Base-by-base conservation (phyloP, 1,284 basidiomycete genomes). In the Tilletiopsis washingtonensis region DNA sequence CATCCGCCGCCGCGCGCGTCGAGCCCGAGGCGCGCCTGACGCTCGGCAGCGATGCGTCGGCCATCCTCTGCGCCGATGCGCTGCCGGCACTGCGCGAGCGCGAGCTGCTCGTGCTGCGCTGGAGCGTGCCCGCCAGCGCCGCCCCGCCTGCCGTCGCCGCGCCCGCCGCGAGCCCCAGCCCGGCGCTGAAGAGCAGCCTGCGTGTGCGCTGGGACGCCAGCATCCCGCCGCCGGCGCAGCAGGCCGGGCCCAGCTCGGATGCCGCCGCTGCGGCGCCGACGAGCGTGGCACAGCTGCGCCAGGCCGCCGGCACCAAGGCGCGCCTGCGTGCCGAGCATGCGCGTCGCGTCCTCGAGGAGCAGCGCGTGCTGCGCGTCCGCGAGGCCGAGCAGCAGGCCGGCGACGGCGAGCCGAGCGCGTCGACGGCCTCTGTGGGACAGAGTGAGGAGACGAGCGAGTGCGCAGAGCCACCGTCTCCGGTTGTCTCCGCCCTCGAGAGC, bases 71-170 rank as follows among this genome's bases (percentile, higher is more conserved):
- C n/a, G 40, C 61, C 20, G 69, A 71, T 43, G 60, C 65, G 1
- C 57, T 64, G 47, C 61, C 61, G 5, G 66, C 67, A 39, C 52
- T 71, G 6, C 59, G 62, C 40, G 69, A 71, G 40, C 54, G 69
- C 19, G 69, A 71, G 36, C 49, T 68, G 6, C 46, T 71, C 19
- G 56, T 64, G 26, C 58, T 71, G 27, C 62, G 65, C n/a, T 71
- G 69, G 69, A 1, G 54, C 63, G 9, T 54, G 61, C 15, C 64
- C 62, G 3, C 59, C 55, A 27, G 53, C 29, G 9, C 29, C 9
- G 29, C n/a, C 9, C 29, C n/a, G n/a, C 29, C 9, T 34, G 29
- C 29, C 29, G n/a, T 9, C 29, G 9, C 29, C n/a, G 9, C 29
- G 9, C 9, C 9, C 9, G 29, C 9, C 29, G 29, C n/a, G 29